Conservation (phyloP, 208 protist species). For the Crithidia expoeki region DNA sequence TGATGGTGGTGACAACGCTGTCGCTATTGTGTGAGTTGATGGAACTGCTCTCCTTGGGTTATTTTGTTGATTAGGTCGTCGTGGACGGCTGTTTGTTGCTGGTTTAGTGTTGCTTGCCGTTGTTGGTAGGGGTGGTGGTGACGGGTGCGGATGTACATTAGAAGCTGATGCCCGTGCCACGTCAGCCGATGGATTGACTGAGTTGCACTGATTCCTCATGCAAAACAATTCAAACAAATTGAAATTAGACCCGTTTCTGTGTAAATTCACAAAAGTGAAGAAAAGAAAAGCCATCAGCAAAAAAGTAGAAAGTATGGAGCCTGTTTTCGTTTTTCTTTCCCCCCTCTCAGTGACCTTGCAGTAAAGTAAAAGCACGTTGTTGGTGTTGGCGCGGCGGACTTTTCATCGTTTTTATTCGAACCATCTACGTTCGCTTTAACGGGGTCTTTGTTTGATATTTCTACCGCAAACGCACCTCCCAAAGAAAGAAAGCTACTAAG, state of each 20-base stretch:
- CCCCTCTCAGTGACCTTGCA: no score
- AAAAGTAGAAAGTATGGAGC: no score
- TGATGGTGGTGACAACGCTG: not conserved
- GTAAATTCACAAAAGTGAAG: no score
- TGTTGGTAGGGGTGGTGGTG: no score
- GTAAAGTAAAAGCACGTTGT: no score
- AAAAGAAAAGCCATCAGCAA: not conserved
- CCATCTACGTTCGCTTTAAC: no score
- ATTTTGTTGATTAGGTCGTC: not conserved
- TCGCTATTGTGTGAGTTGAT: not conserved
- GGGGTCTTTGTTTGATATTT: not conserved
- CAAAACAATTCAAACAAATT: not conserved
- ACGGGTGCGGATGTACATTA: not conserved
- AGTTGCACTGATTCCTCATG: slow-evolving; percentile 3
- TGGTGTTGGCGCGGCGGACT: no score
- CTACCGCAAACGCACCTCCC: not conserved
- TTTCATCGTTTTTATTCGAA: no score
- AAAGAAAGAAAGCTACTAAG: not conserved
- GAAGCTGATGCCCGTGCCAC: not conserved
- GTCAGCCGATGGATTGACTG: not conserved
- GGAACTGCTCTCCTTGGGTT: not conserved
- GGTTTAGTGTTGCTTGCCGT: not conserved
- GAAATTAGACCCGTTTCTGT: not conserved
- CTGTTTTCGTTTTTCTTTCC: no score
- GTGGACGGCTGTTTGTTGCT: not conserved